Evolutionary conservation across 805 yeast genomes (phyloP).

Genomic region (Cyberlindnera mycetangii): DNA sequence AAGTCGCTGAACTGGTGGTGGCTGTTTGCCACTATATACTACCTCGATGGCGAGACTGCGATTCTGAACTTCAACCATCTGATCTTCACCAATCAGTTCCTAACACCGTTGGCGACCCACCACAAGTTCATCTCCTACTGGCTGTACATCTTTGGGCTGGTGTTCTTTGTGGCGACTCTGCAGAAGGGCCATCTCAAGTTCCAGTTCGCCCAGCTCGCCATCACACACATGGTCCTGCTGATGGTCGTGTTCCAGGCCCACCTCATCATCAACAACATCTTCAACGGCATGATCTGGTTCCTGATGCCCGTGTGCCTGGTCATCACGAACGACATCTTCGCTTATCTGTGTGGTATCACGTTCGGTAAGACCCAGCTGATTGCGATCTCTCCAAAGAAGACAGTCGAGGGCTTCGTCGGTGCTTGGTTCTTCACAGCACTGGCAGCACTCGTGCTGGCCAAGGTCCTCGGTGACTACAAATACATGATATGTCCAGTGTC

Average conservation of each 20-base stretch:
- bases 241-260: constrained; percentile 93
- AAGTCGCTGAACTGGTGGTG: constrained; percentile 91
- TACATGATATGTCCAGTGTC: constrained; percentile 88
- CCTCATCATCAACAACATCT: constrained; percentile 82
- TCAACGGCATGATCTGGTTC: constrained; percentile 93
- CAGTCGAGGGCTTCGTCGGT: constrained; percentile 95
- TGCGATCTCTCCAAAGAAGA: constrained; percentile 93
- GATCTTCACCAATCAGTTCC: constrained; percentile 48
- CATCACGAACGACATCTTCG: constrained; percentile 92
- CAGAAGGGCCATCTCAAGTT: constrained; percentile 86
- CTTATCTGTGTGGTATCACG: constrained; percentile 94
- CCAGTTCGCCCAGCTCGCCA: constrained; percentile 91
- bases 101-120: constrained; percentile 63
- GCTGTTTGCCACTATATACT: constrained; percentile 81
- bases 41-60: constrained; percentile 81
- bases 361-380: constrained; percentile 92
- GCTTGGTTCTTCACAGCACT: constrained; percentile 94
- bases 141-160: constrained; percentile 81
- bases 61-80: constrained; percentile 60
- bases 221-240: constrained; percentile 89
- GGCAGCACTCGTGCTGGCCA: constrained; percentile 65
- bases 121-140: constrained; percentile 85
- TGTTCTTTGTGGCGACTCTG: constrained; percentile 83
- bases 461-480: constrained; percentile 57
- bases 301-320: constrained; percentile 88